Base-by-base conservation (phyloP, 306 rosid species). In the Hippophae rhamnoides region DNA sequence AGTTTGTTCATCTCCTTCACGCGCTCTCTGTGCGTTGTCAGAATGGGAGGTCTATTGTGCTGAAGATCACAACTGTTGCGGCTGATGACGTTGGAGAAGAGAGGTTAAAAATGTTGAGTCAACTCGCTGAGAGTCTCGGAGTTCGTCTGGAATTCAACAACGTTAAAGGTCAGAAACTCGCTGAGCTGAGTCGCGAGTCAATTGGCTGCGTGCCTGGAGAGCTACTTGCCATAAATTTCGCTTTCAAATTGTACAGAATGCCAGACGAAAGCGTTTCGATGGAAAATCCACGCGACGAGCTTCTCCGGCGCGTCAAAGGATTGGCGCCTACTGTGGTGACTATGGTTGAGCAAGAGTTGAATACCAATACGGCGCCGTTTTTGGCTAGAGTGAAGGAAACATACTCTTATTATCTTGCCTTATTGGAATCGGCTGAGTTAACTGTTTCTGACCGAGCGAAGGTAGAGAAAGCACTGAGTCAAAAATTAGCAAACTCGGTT, bases 231-330 rank as follows among this genome's bases (percentile, higher is more conserved):
- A 95, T 87, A 68, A 92, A 92, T 45, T 80, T 92, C 53, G 93
- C 96, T 5, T 92, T 83, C 81, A 85, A 73, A 58, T 6, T 92
- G 68, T 78, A 57, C 54, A 75, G 80, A 52, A 81, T 82, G 74
- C 79, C 98, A 0, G 98, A 92, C 63, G 98, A 92, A 76, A 92
- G 98, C 80, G 98, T 92, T 7, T 83, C 93, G 0, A 81, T 82
- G 6, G 98, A 92, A n/a, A 92, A 92, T 10, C 95, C 83, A 3
- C 81, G 98, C 0, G 98, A 92, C 70, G 85, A 82, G 52, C 87
- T 92, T 5, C 75, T 92, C 7, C 75, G 98, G 75, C 85, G 96
- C 61, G 93, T 92, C 69, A 92, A 83, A 63, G 66, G 69, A 0
- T 41, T 87, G 25, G 51, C 72, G 0, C 98, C 96, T 42, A 63